phyloP scores from a whole-genome alignment of 2,329 filamentous ascomycete genomes.

The Fusarium illudens region DNA sequence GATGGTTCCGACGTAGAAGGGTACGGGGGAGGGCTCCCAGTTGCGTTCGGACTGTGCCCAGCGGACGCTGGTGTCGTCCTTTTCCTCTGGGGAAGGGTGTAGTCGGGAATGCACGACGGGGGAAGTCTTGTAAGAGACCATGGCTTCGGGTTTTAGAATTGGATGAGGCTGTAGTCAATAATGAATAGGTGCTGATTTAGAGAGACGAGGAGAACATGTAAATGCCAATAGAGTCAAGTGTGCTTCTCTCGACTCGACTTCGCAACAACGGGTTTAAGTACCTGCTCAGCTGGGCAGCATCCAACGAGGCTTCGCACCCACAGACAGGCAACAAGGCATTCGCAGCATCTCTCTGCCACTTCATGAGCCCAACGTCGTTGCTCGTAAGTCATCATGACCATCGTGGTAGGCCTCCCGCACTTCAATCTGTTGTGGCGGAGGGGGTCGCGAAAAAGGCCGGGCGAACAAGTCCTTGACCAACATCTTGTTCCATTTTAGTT shows the following conservation, averaged over 20 bases:
- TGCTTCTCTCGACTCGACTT: background rate
- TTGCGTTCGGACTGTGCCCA: background rate
- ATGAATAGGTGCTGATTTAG: background rate
- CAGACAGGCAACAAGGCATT: constrained; percentile 6
- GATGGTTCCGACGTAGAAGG: background rate
- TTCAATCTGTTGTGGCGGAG: constrained; percentile 6
- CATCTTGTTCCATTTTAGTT: background rate
- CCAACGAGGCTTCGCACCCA: background rate
- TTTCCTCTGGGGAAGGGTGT: background rate
- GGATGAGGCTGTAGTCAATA: background rate
- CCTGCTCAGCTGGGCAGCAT: background rate
- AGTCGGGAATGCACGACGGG: background rate
- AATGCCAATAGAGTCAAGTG: background rate
- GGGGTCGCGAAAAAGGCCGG: background rate
- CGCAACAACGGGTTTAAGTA: background rate
- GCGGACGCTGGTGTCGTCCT: background rate
- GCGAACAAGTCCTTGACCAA: background rate
- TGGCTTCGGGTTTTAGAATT: background rate
- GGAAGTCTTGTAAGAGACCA: background rate
- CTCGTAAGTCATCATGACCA: no score
- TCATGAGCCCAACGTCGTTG: background rate
- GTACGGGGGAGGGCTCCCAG: background rate
- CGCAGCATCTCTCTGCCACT: background rate
- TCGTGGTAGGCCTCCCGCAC: background rate
- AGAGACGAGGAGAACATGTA: background rate